Percentiles rank a stretch among this genome's conserved stretches.
phyloP scores from a whole-genome alignment of 257 asterid genomes.

The Sherardia arvensis region DNA sequence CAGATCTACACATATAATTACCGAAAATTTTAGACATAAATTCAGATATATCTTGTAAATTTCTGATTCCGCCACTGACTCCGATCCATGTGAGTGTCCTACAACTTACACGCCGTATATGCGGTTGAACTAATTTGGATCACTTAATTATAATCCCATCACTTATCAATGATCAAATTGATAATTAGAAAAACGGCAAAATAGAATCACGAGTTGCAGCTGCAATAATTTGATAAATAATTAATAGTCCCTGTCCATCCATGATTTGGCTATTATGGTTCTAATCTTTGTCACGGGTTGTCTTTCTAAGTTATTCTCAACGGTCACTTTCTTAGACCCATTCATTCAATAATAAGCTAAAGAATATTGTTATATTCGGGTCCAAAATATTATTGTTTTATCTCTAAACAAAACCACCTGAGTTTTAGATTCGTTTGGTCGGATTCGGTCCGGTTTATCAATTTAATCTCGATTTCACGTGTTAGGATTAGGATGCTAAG shows the following conservation, averaged over 20 bases:
- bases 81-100: background rate
- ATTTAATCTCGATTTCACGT: background rate
- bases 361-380: background rate
- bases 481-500: background rate
- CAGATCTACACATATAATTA: too few relatives aligned
- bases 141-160: background rate
- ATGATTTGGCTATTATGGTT: background rate
- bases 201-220: background rate
- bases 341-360: background rate
- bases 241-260: background rate
- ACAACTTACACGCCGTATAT: background rate
- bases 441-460: background rate
- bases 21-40: too few relatives aligned
- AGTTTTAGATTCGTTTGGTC: background rate
- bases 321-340: background rate
- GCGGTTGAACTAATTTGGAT: background rate
- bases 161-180: background rate
- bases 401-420: background rate
- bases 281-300: background rate
- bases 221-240: background rate
- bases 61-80: too few relatives aligned
- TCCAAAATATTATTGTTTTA: background rate
- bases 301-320: background rate
- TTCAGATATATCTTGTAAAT: too few relatives aligned
- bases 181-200: background rate